A percentile compares a stretch with the other conserved stretches of the same genome.
These are phyloP conservation scores for Pestalotiopsis sp. DNA, from an alignment of 2,329 filamentous ascomycete species.

Conservation along the genomic window DNA sequence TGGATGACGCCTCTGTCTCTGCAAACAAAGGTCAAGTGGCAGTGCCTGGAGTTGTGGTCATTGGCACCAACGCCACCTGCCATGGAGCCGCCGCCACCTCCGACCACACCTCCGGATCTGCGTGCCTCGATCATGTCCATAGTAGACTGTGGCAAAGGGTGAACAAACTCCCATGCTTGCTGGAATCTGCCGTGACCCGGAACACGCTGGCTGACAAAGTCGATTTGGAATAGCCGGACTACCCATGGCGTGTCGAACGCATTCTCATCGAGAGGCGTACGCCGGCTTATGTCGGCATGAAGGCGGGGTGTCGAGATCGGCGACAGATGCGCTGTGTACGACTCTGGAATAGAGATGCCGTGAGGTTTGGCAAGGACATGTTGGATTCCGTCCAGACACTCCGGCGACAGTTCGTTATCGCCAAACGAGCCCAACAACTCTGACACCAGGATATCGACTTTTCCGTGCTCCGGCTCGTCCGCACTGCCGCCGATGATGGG, in stretches of 20 bases:
- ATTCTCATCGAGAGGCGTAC: conserved; percentile 61
- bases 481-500: conserved; percentile 56
- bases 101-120: conserved; percentile 64
- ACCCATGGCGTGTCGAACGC: conserved; percentile 94
- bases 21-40: conserved; percentile 77
- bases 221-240: conserved; percentile 86
- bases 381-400: conserved; percentile 95
- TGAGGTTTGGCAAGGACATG: conserved; percentile 77
- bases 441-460: conserved; percentile 90
- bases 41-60: conserved; percentile 86
- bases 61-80: conserved; percentile 79
- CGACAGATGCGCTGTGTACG: conserved; percentile 92
- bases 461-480: conserved; percentile 55
- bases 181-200: conserved; percentile 68
- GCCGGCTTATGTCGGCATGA: conserved; percentile 75
- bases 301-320: conserved; percentile 88
- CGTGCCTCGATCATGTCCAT: conserved; percentile 59
- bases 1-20: conserved; percentile 82
- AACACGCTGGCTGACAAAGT: conserved; percentile 73
- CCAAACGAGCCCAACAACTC: conserved; percentile 94
- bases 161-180: conserved; percentile 78
- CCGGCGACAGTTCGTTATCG: conserved; percentile 95
- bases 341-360: conserved; percentile 91
- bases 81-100: conserved; percentile 73
- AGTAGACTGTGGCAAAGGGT: conserved; percentile 67